These are phyloP conservation scores for Backusella macrospora DNA, from an alignment of 192 early-diverging fungal genomes.

Conservation along the genomic window DNA sequence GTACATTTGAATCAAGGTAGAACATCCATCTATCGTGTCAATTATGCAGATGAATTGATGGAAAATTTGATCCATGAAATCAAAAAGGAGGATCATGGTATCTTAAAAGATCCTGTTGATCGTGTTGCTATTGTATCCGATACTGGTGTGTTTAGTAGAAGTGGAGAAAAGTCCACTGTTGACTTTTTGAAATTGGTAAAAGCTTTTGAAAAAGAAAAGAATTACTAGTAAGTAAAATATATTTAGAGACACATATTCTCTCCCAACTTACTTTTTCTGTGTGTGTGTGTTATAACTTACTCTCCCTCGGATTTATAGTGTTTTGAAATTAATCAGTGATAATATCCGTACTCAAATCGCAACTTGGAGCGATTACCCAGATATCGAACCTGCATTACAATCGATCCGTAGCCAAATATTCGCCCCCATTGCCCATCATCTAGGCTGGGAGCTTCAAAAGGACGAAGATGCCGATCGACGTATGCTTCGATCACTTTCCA, in stretches of 20 bases:
- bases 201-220: slow-evolving; percentile 69
- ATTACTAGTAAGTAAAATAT: slow-evolving; percentile 62
- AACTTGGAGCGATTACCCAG: slow-evolving; percentile 65
- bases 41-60: slow-evolving; percentile 59
- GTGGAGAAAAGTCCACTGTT: slow-evolving; percentile 75
- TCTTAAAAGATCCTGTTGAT: slow-evolving; percentile 66
- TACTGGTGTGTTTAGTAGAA: slow-evolving; percentile 68
- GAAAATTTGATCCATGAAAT: slow-evolving; percentile 52
- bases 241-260: background rate
- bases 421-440: slow-evolving; percentile 61
- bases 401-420: slow-evolving; percentile 71
- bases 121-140: slow-evolving; percentile 84
- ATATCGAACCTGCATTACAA: slow-evolving; percentile 61
- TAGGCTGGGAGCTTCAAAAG: slow-evolving; percentile 77
- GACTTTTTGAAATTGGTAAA: slow-evolving; percentile 72
- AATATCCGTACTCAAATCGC: slow-evolving; percentile 54
- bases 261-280: background rate
- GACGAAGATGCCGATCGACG: slow-evolving; percentile 59
- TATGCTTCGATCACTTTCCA: slow-evolving; percentile 64
- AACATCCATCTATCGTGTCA: slow-evolving; percentile 86
- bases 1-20: slow-evolving; percentile 77
- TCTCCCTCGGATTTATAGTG: slow-evolving; percentile 32
- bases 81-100: slow-evolving; percentile 41
- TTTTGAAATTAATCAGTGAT: slow-evolving; percentile 63
- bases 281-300: background rate